Base-by-base conservation (phyloP, 2,329 filamentous ascomycete species). In the Trichoderma citrinoviride region DNA sequence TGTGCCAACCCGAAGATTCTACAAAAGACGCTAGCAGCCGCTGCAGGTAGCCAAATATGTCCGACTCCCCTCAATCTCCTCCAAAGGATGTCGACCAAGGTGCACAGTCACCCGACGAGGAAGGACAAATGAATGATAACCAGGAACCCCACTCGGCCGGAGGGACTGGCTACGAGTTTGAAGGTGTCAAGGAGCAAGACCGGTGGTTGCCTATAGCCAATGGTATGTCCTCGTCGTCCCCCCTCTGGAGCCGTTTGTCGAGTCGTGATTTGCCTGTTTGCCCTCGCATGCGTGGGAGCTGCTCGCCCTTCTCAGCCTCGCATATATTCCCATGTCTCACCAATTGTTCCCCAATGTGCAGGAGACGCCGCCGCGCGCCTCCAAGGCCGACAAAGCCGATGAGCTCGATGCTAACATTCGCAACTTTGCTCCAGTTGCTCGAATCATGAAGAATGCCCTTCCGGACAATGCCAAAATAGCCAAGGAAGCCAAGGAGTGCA, bases 131-230 rank as follows among this genome's bases (percentile, higher is more conserved):
- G 91, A 93, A 96, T 83, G 91, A 93, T 79, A 82, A 85, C 81
- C 86, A 89, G 80, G 89, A 91, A 82, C 85, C 87, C 88, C 90
- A 92, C 83, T 84, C 85, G 78, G 85, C 85, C 79, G 89, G 86
- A 78, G 85, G 90, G 80, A 69, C 73, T 65, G 88, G 83, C 80
- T 92, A 92, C 77, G 94, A 98, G 83, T 97, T 97, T 78, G 94
- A 98, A 82, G 76, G 76, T 55, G 94, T 98, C 80, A 98, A 98
- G 85, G 95, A 99, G 82, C 95, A 99, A 82, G 95, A 99, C 82
- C 86, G 95, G 85, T 99, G 95, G 95, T 87, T 99, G 78, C 95
- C 95, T 78, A 99, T 99, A 87, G 95, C 95, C 82, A 99, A 99
- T 93, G 95, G 95, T 99, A 87, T 87, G 95, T 95, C 65, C 65